Evolutionary conservation across 768 basidiomycete genomes (phyloP).

Genomic region (Leccinum obscurum): DNA sequence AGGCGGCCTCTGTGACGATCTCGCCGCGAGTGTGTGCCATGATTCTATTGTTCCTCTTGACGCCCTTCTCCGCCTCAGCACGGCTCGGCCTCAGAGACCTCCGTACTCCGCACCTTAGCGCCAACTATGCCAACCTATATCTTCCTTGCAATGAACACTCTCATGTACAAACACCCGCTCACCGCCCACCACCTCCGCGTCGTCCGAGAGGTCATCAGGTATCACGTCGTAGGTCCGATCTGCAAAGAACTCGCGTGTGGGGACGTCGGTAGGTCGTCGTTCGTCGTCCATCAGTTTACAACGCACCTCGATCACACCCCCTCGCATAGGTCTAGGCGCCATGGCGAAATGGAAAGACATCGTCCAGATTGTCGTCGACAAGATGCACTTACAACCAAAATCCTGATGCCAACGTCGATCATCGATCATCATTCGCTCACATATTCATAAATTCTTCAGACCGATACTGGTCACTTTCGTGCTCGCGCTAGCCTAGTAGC

Average conservation of each 20-base stretch:
- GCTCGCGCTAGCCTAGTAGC: too few species aligned
- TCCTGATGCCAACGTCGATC: too few species aligned
- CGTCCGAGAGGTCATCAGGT: constrained; percentile 73
- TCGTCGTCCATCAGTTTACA: background rate
- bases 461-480: too few species aligned
- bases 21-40: constrained; percentile 49
- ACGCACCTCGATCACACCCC: background rate
- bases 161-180: constrained; percentile 95
- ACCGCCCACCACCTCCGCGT: constrained; percentile 78
- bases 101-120: constrained; percentile 80
- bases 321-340: constrained; percentile 72
- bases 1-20: constrained; percentile 85
- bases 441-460: too few species aligned
- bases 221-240: constrained; percentile 83
- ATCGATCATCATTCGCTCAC: too few species aligned
- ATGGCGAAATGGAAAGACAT: constrained; percentile 98
- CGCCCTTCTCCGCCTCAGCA: background rate
- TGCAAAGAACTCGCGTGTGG: constrained; percentile 90
- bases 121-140: constrained; percentile 85
- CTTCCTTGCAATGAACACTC: constrained; percentile 98
- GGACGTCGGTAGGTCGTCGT: constrained; percentile 66
- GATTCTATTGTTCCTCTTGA: background rate
- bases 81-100: constrained; percentile 45
- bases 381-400: constrained; percentile 36
- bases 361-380: constrained; percentile 66